Conservation (phyloP, 2,329 filamentous ascomycete genomes). For the Ceratocystis huliohia region DNA sequence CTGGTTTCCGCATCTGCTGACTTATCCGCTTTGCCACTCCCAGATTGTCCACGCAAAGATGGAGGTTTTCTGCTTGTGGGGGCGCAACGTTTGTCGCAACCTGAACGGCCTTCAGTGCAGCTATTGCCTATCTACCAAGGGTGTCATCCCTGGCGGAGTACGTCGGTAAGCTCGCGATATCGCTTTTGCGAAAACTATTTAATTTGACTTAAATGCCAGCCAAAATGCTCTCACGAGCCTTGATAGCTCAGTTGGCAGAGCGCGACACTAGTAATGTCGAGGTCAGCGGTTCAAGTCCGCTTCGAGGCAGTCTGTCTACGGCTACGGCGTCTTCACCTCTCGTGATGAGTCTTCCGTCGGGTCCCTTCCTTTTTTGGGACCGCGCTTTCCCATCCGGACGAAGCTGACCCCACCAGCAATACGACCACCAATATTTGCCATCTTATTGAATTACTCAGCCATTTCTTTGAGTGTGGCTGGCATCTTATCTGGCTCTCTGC, state of each 20-base stretch:
- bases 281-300: constrained; percentile 19
- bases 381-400: neutral
- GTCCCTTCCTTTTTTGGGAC: neutral
- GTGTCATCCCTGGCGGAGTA: too few species aligned
- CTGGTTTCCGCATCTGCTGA: too few species aligned
- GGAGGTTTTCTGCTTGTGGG: too few species aligned
- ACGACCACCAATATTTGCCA: neutral
- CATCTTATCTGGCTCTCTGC: neutral
- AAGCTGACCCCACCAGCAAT: neutral
- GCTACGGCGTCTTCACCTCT: neutral
- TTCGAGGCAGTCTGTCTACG: constrained; percentile 1
- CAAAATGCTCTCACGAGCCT: neutral
- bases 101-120: too few species aligned
- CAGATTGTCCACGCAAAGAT: too few species aligned
- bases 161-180: too few species aligned
- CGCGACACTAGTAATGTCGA: constrained; percentile 20
- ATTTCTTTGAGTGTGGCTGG: neutral
- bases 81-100: too few species aligned
- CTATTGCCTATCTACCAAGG: too few species aligned
- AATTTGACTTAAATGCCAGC: neutral
- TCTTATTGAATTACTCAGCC: too few species aligned
- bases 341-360: neutral
- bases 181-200: neutral
- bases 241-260: constrained; percentile 16
- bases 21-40: too few species aligned